A percentile compares a stretch with the other conserved stretches of the same genome.
Conservation (phyloP, 345 rosid genomes). For the Salix exigua region DNA sequence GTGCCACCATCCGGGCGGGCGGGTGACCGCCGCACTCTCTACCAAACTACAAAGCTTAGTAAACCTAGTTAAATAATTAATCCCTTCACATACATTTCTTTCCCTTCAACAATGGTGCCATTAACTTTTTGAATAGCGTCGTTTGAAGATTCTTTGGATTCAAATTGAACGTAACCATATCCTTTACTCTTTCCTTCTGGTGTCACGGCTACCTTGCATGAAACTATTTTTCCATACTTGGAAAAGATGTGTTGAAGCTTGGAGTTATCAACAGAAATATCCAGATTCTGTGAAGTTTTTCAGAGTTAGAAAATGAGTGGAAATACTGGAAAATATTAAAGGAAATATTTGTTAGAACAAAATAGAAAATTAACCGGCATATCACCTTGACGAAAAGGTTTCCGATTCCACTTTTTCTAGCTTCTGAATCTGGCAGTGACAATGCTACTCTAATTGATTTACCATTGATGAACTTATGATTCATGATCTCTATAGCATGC, state of each 20-base stretch:
- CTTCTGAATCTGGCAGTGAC: conserved; percentile 68
- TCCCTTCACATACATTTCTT: conserved; percentile 48
- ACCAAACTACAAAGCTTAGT: too few species aligned
- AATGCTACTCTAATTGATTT: conserved; percentile 63
- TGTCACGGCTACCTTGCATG: conserved; percentile 58
- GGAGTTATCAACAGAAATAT: conserved; percentile 43
- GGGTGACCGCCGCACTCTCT: too few species aligned
- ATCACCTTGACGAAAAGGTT: conserved; percentile 73
- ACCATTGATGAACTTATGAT: conserved; percentile 53
- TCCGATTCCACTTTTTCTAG: conserved; percentile 64
- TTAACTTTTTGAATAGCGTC: conserved; percentile 62
- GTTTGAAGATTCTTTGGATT: conserved; percentile 51
- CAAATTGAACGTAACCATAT: conserved; percentile 69
- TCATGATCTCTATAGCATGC: conserved; percentile 56
- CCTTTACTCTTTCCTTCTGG: conserved; percentile 73
- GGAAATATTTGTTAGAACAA: not conserved
- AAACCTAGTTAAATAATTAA: too few species aligned
- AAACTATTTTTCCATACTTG: conserved; percentile 51
- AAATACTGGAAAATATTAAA: too few species aligned
- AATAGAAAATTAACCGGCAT: not conserved
- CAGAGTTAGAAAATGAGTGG: not conserved
- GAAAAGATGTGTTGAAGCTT: conserved; percentile 51
- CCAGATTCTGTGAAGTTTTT: conserved; percentile 43
- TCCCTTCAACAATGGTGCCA: conserved; percentile 40
- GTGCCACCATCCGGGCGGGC: too few species aligned